Evolutionary conservation across 257 asterid species (phyloP).

Genomic region (Nicotiana sylvestris): DNA sequence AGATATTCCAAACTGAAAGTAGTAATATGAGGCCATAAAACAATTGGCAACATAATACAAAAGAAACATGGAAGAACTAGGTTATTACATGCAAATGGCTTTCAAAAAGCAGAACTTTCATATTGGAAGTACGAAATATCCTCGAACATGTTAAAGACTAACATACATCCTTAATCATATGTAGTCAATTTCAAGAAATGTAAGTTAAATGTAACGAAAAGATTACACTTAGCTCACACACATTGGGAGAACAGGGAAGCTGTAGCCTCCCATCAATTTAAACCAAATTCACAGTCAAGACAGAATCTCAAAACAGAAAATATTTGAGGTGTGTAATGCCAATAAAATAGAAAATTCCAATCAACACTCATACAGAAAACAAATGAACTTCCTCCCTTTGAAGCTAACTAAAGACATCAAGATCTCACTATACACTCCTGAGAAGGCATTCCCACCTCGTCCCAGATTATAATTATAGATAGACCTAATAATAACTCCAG

Average conservation of each 20-base stretch:
- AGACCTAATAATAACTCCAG: background rate
- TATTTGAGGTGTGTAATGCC: background rate
- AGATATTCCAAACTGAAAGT: constrained; percentile 68
- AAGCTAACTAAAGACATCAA: background rate
- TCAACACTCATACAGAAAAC: background rate
- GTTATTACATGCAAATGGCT: background rate
- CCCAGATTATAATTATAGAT: background rate
- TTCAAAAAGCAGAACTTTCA: background rate
- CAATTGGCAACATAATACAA: background rate
- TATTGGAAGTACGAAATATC: background rate
- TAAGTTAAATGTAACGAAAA: background rate
- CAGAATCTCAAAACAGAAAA: background rate
- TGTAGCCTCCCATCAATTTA: background rate
- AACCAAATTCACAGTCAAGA: background rate
- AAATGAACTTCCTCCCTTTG: constrained; percentile 1
- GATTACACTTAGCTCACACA: background rate
- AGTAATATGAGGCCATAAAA: constrained; percentile 12
- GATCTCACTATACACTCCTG: background rate
- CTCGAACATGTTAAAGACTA: background rate
- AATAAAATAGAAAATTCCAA: background rate
- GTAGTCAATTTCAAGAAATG: background rate
- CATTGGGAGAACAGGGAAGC: background rate
- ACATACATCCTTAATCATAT: background rate
- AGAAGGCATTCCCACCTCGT: background rate
- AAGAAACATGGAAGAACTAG: background rate